Evolutionary conservation across 2,329 filamentous ascomycete genomes (phyloP).

Genomic region (Calonectria henricotiae): DNA sequence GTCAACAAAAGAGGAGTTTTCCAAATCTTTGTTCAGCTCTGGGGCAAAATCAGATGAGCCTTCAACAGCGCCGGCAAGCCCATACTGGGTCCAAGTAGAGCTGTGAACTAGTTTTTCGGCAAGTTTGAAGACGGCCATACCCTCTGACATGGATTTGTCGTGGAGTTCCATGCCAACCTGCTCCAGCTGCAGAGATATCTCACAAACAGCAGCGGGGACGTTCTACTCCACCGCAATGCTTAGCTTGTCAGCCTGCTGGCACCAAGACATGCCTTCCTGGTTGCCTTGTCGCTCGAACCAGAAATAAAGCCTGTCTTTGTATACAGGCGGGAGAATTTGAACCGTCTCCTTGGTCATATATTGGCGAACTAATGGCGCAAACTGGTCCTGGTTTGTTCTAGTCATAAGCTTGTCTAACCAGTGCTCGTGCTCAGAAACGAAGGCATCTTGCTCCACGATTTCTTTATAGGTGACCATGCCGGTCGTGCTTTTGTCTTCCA

Average conservation of each 20-base stretch:
- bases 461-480: constrained; percentile 22
- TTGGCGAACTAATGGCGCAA: neutral
- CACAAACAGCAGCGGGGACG: constrained; percentile 4
- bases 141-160: neutral
- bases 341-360: constrained; percentile 3
- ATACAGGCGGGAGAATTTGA: constrained; percentile 1
- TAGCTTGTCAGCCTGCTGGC: constrained; percentile 14
- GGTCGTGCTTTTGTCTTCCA: constrained; percentile 9
- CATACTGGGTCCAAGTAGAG: constrained; percentile 12
- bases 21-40: no score
- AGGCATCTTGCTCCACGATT: constrained; percentile 14
- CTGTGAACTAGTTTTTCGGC: constrained; percentile 3
- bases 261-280: constrained; percentile 16
- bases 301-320: constrained; percentile 28
- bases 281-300: constrained; percentile 20
- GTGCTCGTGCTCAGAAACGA: neutral
- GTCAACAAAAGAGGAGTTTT: no score
- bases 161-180: neutral
- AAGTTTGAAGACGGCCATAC: neutral
- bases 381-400: constrained; percentile 15
- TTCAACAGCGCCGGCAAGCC: neutral
- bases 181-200: neutral
- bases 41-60: no score
- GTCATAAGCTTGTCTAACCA: constrained; percentile 21
- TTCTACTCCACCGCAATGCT: constrained; percentile 17